Conservation (phyloP, 2,329 filamentous ascomycete genomes). For the Ophiostoma triangulosporum region DNA sequence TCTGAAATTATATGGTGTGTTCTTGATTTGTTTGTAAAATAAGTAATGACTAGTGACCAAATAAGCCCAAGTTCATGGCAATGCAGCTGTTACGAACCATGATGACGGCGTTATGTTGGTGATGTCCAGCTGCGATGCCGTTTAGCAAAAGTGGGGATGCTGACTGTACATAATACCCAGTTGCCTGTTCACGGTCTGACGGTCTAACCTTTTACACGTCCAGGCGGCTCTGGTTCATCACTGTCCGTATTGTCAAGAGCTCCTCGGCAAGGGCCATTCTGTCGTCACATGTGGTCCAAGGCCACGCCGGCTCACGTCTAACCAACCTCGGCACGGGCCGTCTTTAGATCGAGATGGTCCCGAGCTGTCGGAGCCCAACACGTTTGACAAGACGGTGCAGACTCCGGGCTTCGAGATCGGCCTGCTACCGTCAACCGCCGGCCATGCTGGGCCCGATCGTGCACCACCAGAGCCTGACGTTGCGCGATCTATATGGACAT, state of each 20-base stretch:
- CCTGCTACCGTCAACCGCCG: slow-evolving; percentile 39
- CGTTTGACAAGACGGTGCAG: slow-evolving; percentile 54
- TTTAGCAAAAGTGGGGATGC: neutral
- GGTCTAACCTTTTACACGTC: too few relatives aligned
- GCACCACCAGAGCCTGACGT: slow-evolving; percentile 30
- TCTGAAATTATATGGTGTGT: too few relatives aligned
- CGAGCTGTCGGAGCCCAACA: slow-evolving; percentile 59
- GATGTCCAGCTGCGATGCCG: neutral
- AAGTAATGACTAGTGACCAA: too few relatives aligned
- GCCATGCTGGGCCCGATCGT: slow-evolving; percentile 40
- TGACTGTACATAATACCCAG: too few relatives aligned
- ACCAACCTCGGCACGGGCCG: slow-evolving; percentile 26
- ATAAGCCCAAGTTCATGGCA: too few relatives aligned
- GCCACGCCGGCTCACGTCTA: slow-evolving; percentile 39
- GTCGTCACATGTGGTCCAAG: slow-evolving; percentile 43
- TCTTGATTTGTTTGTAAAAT: too few relatives aligned
- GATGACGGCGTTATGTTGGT: neutral
- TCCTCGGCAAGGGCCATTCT: slow-evolving; percentile 34
- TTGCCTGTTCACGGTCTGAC: too few relatives aligned
- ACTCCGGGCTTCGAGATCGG: slow-evolving; percentile 39
- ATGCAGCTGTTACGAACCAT: neutral
- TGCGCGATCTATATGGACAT: slow-evolving; percentile 40
- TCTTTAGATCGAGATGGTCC: slow-evolving; percentile 50
- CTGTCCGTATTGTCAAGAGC: slow-evolving; percentile 40
- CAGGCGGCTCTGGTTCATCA: slow-evolving; percentile 40